These are phyloP conservation scores for Fistulifera solaris DNA, from an alignment of 108 stramenopile species.

Conservation along the genomic window DNA sequence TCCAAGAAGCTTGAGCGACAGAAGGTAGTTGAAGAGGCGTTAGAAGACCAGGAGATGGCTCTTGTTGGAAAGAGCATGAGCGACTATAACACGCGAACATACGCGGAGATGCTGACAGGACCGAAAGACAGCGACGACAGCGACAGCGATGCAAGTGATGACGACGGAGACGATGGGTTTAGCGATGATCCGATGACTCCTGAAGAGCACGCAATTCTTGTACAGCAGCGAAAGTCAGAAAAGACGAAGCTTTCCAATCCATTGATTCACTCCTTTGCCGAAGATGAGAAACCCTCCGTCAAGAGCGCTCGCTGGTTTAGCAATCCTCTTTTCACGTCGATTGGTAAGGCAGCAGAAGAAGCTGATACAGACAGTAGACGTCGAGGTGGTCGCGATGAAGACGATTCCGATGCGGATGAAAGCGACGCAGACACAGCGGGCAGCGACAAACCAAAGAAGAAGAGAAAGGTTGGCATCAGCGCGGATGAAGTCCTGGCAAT, in stretches of 20 bases:
- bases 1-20: conserved; percentile 66
- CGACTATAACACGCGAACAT: conserved; percentile 55
- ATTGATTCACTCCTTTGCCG: conserved; percentile 58
- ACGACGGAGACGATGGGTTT: conserved; percentile 50
- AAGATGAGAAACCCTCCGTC: conserved; percentile 64
- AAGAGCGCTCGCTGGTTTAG: conserved; percentile 90
- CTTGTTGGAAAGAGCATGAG: conserved; percentile 40
- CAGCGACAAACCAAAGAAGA: conserved; percentile 8
- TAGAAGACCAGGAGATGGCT: conserved; percentile 78
- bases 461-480: conserved; percentile 24
- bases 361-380: conserved; percentile 5
- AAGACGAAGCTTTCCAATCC: conserved; percentile 41
- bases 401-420: conserved; percentile 14
- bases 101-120: conserved; percentile 68
- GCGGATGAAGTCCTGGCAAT: conserved; percentile 72
- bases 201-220: conserved; percentile 32
- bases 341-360: conserved; percentile 62
- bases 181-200: conserved; percentile 43
- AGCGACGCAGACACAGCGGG: conserved; percentile 27
- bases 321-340: conserved; percentile 83
- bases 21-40: conserved; percentile 72
- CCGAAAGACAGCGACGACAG: conserved; percentile 50
- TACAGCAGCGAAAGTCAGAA: conserved; percentile 12
- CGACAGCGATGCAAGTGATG: conserved; percentile 29
- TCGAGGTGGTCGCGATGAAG: conserved; percentile 19